Percentiles rank a stretch among this genome's conserved stretches.
Conservation (phyloP, 2,329 filamentous ascomycete species). For the Aspergillus sclerotialis region DNA sequence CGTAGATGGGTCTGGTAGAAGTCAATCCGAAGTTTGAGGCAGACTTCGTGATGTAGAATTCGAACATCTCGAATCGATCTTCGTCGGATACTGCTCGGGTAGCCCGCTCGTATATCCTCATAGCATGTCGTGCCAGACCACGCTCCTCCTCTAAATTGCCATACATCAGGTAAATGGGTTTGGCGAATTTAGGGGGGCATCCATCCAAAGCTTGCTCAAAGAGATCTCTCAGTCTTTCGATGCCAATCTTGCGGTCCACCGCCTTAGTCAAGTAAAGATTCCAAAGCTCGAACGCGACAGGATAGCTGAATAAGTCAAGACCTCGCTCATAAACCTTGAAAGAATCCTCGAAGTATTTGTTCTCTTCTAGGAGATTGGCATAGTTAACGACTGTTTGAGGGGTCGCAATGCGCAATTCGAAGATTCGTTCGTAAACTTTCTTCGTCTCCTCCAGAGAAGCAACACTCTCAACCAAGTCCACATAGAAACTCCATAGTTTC, state of each 20-base stretch:
- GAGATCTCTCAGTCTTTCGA: slow-evolving; percentile 85
- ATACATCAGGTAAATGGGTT: slow-evolving; percentile 96
- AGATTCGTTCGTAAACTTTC: slow-evolving; percentile 94
- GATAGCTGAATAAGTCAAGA: slow-evolving; percentile 96
- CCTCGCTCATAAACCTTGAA: slow-evolving; percentile 98
- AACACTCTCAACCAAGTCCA: slow-evolving; percentile 93
- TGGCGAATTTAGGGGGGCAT: slow-evolving; percentile 91
- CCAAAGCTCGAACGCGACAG: slow-evolving; percentile 97
- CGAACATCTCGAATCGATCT: slow-evolving; percentile 94
- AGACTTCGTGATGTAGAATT: slow-evolving; percentile 98
- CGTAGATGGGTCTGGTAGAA: slow-evolving; percentile 91
- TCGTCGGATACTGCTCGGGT: slow-evolving; percentile 92
- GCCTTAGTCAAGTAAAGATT: slow-evolving; percentile 97
- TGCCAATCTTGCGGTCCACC: slow-evolving; percentile 90
- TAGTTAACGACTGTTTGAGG: slow-evolving; percentile 99
- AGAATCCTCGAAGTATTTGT: slow-evolving; percentile 92
- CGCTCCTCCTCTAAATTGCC: slow-evolving; percentile 94
- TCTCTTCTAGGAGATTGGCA: slow-evolving; percentile 87
- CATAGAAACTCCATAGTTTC: slow-evolving; percentile 99
- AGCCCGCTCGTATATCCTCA: slow-evolving; percentile 97
- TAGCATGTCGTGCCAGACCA: slow-evolving; percentile 87
- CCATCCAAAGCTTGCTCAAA: slow-evolving; percentile 97
- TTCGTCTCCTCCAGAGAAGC: slow-evolving; percentile 84
- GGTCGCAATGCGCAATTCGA: slow-evolving; percentile 94
- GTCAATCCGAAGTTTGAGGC: slow-evolving; percentile 96